phyloP scores from a whole-genome alignment of 495 filamentous ascomycete genomes.

The Cairneyella variabilis region DNA sequence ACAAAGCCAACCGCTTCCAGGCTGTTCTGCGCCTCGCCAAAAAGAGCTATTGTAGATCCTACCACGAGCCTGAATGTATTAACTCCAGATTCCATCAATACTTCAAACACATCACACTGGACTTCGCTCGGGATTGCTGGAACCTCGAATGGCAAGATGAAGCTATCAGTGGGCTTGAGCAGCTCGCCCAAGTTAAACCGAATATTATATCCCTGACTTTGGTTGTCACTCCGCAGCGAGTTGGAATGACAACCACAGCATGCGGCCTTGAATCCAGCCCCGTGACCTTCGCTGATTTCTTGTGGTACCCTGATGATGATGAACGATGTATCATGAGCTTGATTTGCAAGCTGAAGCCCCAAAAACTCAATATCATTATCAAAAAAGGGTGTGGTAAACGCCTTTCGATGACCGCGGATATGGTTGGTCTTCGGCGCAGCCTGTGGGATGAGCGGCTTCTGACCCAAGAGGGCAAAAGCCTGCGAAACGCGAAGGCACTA shows the following conservation, averaged over 20 bases:
- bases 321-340: constrained; percentile 19
- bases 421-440: background rate
- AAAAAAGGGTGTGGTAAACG: constrained; percentile 6
- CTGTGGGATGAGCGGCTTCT: background rate
- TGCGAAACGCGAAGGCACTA: background rate
- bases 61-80: background rate
- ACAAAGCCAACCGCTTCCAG: constrained; percentile 10
- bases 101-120: constrained; percentile 11
- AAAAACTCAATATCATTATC: constrained; percentile 10
- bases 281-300: constrained; percentile 19
- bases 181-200: background rate
- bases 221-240: background rate
- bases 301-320: constrained; percentile 7
- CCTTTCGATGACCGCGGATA: constrained; percentile 5
- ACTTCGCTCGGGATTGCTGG: constrained; percentile 9
- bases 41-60: no score
- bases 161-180: background rate
- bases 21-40: background rate
- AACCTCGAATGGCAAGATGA: constrained; percentile 12
- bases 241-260: constrained; percentile 7
- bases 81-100: background rate
- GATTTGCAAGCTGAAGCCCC: constrained; percentile 5
- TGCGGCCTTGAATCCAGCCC: constrained; percentile 7
- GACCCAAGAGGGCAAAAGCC: no score
- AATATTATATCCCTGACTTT: constrained; percentile 12